Evolutionary conservation across 345 rosid genomes (phyloP).

Genomic region (Anacardium occidentale): DNA sequence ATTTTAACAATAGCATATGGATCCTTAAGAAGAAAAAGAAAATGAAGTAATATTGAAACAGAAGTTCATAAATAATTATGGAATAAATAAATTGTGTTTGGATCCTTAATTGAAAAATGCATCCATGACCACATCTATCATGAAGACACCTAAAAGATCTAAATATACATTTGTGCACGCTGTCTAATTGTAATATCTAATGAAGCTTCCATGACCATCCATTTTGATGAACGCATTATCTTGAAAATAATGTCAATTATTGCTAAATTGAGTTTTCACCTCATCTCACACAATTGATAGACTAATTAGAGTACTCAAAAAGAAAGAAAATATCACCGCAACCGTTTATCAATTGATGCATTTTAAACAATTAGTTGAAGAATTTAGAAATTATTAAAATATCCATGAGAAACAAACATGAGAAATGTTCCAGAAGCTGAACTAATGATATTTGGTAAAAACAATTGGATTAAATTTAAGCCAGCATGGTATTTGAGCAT

Average conservation of each 20-base stretch:
- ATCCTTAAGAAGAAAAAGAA: not conserved
- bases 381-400: not conserved
- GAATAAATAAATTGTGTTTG: not conserved
- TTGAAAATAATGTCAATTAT: not conserved
- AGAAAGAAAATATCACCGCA: not conserved
- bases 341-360: not conserved
- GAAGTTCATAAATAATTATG: not conserved
- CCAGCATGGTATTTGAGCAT: not conserved
- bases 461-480: not conserved
- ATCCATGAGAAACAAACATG: conserved; percentile 2
- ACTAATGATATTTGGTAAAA: not conserved
- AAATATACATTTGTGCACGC: not conserved
- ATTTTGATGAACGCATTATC: not conserved
- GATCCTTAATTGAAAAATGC: not conserved
- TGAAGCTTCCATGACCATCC: not conserved
- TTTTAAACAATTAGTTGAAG: not conserved
- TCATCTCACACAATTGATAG: not conserved
- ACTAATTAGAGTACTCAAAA: not conserved
- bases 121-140: not conserved
- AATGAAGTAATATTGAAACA: not conserved
- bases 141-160: not conserved
- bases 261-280: not conserved
- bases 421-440: not conserved
- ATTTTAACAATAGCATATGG: not conserved
- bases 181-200: not conserved